Conservation (phyloP, 2,329 filamentous ascomycete genomes). For the Colletotrichum gigasporum region DNA sequence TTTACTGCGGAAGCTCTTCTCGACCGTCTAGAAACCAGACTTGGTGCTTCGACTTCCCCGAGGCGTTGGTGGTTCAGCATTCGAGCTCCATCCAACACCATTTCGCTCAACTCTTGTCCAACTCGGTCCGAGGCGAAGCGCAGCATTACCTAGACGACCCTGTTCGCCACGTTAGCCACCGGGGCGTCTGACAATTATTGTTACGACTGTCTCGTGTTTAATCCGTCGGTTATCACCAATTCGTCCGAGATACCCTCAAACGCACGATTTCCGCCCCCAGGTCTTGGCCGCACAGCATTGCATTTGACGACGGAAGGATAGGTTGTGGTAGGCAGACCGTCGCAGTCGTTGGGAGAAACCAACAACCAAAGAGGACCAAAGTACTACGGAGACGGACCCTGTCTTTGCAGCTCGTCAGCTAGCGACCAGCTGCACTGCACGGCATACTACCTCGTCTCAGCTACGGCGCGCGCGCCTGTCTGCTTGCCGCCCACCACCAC, state of each 20-base stretch:
- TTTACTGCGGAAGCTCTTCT: background rate
- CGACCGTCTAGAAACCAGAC: background rate
- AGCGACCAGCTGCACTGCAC: conserved; percentile 1
- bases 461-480: conserved; percentile 14
- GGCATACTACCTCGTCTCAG: conserved; percentile 1
- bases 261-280: background rate
- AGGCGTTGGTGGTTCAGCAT: background rate
- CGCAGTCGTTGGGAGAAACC: background rate
- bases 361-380: conserved; percentile 1
- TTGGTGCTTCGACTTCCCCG: background rate
- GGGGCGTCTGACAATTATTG: conserved; percentile 12
- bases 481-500: conserved; percentile 17
- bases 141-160: background rate
- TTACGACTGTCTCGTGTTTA: conserved; percentile 7
- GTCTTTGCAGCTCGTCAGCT: conserved; percentile 18
- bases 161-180: conserved; percentile 7
- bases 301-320: background rate
- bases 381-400: conserved; percentile 6
- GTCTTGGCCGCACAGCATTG: background rate
- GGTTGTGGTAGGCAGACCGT: background rate
- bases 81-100: background rate
- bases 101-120: background rate
- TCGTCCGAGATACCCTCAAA: background rate
- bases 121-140: conserved; percentile 8
- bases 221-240: background rate